Evolutionary conservation across 225 moss, liverwort and hornwort species (phyloP).

Genomic region (Thuidium tamariscinum): DNA sequence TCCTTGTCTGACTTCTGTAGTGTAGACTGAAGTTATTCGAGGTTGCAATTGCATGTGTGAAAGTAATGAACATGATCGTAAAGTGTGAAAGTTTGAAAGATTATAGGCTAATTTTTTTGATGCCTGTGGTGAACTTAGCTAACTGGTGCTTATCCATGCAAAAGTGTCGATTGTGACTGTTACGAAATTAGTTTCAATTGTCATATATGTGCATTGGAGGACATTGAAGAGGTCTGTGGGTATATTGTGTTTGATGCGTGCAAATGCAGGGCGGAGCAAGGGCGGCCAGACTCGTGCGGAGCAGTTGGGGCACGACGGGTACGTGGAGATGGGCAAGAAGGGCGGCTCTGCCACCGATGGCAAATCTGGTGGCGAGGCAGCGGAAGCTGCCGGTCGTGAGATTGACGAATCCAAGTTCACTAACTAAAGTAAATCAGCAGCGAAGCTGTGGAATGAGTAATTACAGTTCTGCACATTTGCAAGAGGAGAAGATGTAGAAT

Average conservation of each 20-base stretch:
- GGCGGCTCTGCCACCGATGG: background rate
- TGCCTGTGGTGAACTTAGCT: background rate
- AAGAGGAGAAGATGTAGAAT: background rate
- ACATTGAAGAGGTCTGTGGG: background rate
- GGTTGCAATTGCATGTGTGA: background rate
- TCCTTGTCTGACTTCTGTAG: background rate
- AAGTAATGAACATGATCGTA: background rate
- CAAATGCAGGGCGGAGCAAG: background rate
- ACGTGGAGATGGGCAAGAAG: background rate
- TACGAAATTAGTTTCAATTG: accelerated
- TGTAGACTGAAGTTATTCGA: background rate
- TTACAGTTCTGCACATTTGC: no score
- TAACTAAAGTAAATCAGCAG: background rate
- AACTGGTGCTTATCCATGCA: no score
- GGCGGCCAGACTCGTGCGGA: background rate
- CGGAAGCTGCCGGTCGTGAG: background rate
- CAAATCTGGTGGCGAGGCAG: background rate
- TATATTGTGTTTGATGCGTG: background rate
- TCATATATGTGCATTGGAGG: no score
- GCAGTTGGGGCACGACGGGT: background rate
- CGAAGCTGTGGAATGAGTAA: background rate
- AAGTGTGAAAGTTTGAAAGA: background rate
- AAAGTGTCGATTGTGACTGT: background rate
- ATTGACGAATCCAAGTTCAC: background rate
- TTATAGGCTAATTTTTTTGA: background rate